Percentiles rank a stretch among this genome's conserved stretches.
phyloP scores from a whole-genome alignment of 331 rosid species.

The Phaseolus coccineus region DNA sequence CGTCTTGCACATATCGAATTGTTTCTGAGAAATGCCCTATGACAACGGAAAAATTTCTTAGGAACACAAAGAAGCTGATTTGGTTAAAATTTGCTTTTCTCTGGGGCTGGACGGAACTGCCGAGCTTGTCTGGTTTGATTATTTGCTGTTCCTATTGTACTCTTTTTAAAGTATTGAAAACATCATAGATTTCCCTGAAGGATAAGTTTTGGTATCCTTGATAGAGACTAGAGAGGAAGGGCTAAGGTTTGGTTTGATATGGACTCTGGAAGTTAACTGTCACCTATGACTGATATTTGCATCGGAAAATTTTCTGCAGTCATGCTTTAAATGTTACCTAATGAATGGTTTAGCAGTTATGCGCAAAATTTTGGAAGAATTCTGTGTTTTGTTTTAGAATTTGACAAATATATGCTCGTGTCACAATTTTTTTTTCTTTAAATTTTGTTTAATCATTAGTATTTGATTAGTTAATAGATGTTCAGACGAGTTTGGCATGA shows the following conservation, averaged over 20 bases:
- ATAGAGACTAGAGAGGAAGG: constrained; percentile 40
- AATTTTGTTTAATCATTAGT: background rate
- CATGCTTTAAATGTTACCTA: constrained; percentile 13
- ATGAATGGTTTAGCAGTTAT: constrained; percentile 27
- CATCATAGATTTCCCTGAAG: constrained; percentile 31
- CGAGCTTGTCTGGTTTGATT: constrained; percentile 45
- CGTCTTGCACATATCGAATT: constrained; percentile 41
- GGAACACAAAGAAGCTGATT: constrained; percentile 46
- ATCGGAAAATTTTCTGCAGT: constrained; percentile 28
- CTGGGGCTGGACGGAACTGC: constrained; percentile 37
- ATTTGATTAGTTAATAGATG: background rate
- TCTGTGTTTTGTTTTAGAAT: background rate
- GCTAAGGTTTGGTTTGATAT: constrained; percentile 40
- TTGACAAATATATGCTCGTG: background rate
- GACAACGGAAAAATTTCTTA: constrained; percentile 9
- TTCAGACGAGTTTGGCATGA: background rate
- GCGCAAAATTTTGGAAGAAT: constrained; percentile 13
- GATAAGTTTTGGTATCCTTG: constrained; percentile 37
- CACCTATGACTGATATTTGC: constrained; percentile 27
- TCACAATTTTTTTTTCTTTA: background rate
- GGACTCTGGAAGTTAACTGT: constrained; percentile 35
- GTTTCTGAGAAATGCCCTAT: constrained; percentile 33
- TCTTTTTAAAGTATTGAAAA: background rate
- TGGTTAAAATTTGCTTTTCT: constrained; percentile 28
- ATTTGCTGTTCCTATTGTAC: constrained; percentile 38